phyloP scores from a whole-genome alignment of 2,329 filamentous ascomycete genomes.

The Bimuria novae-zelandiae region DNA sequence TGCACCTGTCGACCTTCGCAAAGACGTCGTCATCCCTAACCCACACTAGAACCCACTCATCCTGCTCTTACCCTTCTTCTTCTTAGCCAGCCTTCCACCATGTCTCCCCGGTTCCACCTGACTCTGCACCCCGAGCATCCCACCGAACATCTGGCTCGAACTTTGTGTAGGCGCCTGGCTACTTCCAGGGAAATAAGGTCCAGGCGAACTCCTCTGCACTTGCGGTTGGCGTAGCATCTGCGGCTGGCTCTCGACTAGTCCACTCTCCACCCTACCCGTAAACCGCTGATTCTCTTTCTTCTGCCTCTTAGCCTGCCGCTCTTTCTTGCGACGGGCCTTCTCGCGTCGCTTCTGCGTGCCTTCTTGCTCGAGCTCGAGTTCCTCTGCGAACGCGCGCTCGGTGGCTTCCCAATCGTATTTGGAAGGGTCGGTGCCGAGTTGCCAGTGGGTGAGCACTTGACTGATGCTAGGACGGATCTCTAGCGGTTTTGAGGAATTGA shows the following conservation, averaged over 20 bases:
- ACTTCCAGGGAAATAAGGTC: slow-evolving; percentile 27
- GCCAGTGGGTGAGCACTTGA: slow-evolving; percentile 50
- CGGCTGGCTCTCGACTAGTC: slow-evolving; percentile 27
- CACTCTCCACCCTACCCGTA: slow-evolving; percentile 8
- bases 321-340: slow-evolving; percentile 45
- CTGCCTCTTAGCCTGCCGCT: slow-evolving; percentile 48
- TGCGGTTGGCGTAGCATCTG: too few species aligned
- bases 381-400: slow-evolving; percentile 32
- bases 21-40: background rate
- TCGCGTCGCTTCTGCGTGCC: slow-evolving; percentile 44
- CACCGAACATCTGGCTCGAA: slow-evolving; percentile 16
- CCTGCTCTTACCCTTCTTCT: slow-evolving; percentile 41
- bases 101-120: slow-evolving; percentile 43
- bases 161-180: slow-evolving; percentile 27
- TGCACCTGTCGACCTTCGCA: too few species aligned
- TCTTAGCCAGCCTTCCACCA: slow-evolving; percentile 39
- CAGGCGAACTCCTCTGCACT: slow-evolving; percentile 39
- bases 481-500: slow-evolving; percentile 30
- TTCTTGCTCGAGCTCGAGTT: slow-evolving; percentile 39
- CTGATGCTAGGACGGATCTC: slow-evolving; percentile 38
- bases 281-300: slow-evolving; percentile 43
- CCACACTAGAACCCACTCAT: slow-evolving; percentile 36
- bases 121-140: slow-evolving; percentile 25
- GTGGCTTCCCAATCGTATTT: slow-evolving; percentile 49
- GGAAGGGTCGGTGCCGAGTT: slow-evolving; percentile 41